Evolutionary conservation across 805 yeast species (phyloP), one percentile per base, ranked within the genome.

Genomic region (Saturnispora sekii): DNA sequence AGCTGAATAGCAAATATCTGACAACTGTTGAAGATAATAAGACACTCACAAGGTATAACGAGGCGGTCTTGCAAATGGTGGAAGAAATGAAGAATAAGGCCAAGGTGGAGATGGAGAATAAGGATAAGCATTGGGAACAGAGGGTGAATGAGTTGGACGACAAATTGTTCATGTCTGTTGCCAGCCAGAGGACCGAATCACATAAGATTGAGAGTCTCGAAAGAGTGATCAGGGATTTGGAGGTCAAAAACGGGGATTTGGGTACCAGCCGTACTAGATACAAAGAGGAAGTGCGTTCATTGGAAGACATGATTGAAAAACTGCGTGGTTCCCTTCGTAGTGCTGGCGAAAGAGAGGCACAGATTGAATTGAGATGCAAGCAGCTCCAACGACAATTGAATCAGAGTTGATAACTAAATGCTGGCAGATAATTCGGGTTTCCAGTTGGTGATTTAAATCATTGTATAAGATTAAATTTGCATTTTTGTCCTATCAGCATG

Each of bases 1-100:
- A 58, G 11, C 65, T 72, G 44, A 73, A 78, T 48, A 73, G 73
- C 38, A 77, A 77, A 38, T 70, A 74, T 34, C 64, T 80, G 46
- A 76, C 78, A 41, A 60, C 79, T 4, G 63, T 68, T 18, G 86
- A 84, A 59, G 93, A 84, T 56, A 82, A 80, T 54, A 79, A 77
- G 53, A 73, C 82, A 1, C 57, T 83, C 36, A 74, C 73, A 26
- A 79, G 70, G 49, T 71, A 69, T 48, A 77, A 81, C 53, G 62
- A 62, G 32, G 76, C 77, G 40, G 61, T 83, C 49, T 69, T 64
- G 43, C 45, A 48, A 12, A 74, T 75, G 51, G 64, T 76, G 10
- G 58, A 65, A 28, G 67, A 64, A 5, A 55, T 75, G 26, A 79
- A 79, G 51, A 65, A 62, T 1, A 73, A 74, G 47, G 60, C 75